These are phyloP conservation scores for Ogataea dorogensis DNA, from an alignment of 805 yeast species.

Conservation along the genomic window DNA sequence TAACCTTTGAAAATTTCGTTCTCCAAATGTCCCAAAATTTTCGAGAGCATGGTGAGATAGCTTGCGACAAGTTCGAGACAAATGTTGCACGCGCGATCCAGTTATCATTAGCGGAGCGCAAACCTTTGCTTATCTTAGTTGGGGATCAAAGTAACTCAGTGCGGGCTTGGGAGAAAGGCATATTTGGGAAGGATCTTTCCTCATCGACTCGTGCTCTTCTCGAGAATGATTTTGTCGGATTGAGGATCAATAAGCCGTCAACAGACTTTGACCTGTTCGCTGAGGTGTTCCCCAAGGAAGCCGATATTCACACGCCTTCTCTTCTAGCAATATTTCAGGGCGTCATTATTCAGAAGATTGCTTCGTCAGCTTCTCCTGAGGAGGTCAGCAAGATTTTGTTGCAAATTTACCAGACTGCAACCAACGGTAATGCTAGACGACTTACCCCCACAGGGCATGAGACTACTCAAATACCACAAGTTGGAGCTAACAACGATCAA, in stretches of 20 bases:
- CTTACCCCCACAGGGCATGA: too few relatives aligned
- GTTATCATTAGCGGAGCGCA: slow-evolving; percentile 34
- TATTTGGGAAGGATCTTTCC: slow-evolving; percentile 21
- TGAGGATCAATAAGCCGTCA: slow-evolving; percentile 41
- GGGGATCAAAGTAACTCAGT: slow-evolving; percentile 26
- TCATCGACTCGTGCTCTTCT: slow-evolving; percentile 19
- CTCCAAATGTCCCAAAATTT: slow-evolving; percentile 1
- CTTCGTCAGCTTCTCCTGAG: slow-evolving; percentile 31
- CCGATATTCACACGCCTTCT: slow-evolving; percentile 48
- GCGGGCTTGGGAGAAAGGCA: slow-evolving; percentile 24
- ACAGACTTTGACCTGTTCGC: slow-evolving; percentile 47
- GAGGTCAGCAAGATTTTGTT: slow-evolving; percentile 31
- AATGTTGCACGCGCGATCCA: slow-evolving; percentile 39
- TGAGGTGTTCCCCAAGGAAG: slow-evolving; percentile 49
- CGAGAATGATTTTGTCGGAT: slow-evolving; percentile 36
- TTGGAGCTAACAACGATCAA: background rate
- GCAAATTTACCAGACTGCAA: slow-evolving; percentile 25
- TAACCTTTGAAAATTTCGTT: background rate
- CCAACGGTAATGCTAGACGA: too few relatives aligned
- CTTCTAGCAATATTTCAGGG: slow-evolving; percentile 53
- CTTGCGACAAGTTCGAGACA: slow-evolving; percentile 16
- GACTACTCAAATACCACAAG: background rate
- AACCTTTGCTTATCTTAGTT: slow-evolving; percentile 41
- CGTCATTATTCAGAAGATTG: slow-evolving; percentile 42
- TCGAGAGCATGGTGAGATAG: background rate